Conservation (phyloP, 345 rosid species). For the Sonneratia alba region DNA sequence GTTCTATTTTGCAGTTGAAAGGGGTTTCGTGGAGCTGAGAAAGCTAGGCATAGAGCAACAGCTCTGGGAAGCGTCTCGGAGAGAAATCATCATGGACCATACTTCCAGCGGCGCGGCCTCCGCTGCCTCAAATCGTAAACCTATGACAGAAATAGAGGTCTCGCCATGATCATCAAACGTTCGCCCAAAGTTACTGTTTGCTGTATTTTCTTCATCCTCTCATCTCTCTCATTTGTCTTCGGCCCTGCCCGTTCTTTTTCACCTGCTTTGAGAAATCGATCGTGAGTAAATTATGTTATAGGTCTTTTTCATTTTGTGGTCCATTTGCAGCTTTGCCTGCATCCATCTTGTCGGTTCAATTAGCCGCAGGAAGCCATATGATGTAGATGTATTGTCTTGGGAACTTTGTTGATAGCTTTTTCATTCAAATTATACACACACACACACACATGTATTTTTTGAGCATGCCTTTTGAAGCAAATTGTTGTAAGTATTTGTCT, state of each 20-base stretch:
- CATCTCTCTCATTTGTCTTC: not conserved
- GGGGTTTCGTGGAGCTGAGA: conserved; percentile 74
- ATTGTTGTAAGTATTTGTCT: too few relatives aligned
- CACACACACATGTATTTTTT: too few relatives aligned
- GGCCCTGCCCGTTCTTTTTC: not conserved
- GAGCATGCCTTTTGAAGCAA: too few relatives aligned
- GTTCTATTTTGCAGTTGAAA: conserved; percentile 45
- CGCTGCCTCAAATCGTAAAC: conserved; percentile 7
- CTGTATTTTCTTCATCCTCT: not conserved
- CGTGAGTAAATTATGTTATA: not conserved
- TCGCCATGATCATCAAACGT: conserved; percentile 12
- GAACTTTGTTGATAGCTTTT: too few relatives aligned
- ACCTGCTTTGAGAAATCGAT: too few relatives aligned
- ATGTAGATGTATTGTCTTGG: too few relatives aligned
- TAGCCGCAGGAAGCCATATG: too few relatives aligned
- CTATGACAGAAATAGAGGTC: conserved; percentile 10
- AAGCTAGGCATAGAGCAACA: conserved; percentile 76
- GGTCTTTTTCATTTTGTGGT: not conserved
- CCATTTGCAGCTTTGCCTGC: not conserved
- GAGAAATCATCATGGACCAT: conserved; percentile 23
- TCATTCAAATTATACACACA: too few relatives aligned
- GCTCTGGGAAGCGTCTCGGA: conserved; percentile 90
- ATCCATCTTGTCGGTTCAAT: too few relatives aligned
- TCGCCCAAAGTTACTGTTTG: not conserved
- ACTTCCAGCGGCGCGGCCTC: conserved; percentile 5